Percentiles rank a stretch among this genome's conserved stretches.
Conservation (phyloP, 2,329 filamentous ascomycete species). For the Elsinoe perseae region DNA sequence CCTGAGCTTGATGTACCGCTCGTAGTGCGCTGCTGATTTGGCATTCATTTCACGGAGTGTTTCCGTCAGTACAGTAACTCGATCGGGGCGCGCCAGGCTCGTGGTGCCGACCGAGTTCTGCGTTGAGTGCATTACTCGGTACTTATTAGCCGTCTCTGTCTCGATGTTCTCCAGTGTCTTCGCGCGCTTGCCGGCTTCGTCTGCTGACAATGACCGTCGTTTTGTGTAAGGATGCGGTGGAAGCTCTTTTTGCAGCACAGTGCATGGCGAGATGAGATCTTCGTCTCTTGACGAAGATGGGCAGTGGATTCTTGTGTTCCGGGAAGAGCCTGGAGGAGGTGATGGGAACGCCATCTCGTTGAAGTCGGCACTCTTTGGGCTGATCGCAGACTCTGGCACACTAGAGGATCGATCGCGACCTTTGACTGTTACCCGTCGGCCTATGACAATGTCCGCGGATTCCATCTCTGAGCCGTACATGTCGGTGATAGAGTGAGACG, state of each 20-base stretch:
- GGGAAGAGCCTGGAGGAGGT: neutral
- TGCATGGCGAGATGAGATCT: neutral
- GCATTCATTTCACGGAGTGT: constrained; percentile 8
- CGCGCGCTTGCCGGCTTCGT: constrained; percentile 2
- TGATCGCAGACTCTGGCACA: constrained; percentile 7
- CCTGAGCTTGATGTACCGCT: constrained; percentile 13
- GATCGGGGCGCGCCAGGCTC: neutral
- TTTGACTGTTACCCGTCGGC: constrained; percentile 11
- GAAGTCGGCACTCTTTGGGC: neutral
- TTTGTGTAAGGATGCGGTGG: constrained; percentile 1
- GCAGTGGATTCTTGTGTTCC: neutral
- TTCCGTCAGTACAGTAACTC: neutral
- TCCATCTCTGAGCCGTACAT: neutral
- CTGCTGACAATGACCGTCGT: constrained; percentile 5
- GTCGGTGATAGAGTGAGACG: constrained; percentile 5
- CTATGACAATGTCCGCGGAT: constrained; percentile 15
- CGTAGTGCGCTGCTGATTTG: constrained; percentile 6
- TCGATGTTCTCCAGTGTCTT: neutral
- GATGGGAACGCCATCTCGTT: neutral
- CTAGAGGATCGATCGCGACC: constrained; percentile 4
- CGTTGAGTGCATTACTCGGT: constrained; percentile 8
- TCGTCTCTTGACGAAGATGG: neutral
- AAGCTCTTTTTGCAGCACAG: neutral
- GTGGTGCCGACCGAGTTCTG: constrained; percentile 1
- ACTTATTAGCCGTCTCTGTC: neutral